Evolutionary conservation across 169 alveolate genomes (phyloP).

Genomic region (Cyclospora cayetanensis): DNA sequence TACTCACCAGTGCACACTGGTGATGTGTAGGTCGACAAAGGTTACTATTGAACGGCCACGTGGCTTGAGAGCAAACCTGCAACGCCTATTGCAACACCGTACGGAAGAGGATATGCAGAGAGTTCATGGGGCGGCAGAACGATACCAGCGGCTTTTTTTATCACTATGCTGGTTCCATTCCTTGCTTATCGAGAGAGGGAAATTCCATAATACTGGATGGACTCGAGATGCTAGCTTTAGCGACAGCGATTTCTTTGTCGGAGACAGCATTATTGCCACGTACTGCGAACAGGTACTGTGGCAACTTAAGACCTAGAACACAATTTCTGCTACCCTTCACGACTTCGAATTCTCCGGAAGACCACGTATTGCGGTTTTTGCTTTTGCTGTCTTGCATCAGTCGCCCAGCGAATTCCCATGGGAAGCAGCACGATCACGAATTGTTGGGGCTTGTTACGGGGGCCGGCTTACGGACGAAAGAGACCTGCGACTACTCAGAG

Average conservation of each 20-base stretch:
- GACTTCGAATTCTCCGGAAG: background rate
- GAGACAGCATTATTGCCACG: slow-evolving; percentile 91
- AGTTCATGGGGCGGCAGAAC: slow-evolving; percentile 89
- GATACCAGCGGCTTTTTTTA: slow-evolving; percentile 94
- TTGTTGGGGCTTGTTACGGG: slow-evolving; percentile 96
- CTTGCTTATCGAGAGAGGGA: slow-evolving; percentile 95
- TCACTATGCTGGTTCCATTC: slow-evolving; percentile 97
- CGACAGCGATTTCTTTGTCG: slow-evolving; percentile 97
- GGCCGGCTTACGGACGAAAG: slow-evolving; percentile 96
- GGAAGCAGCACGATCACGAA: slow-evolving; percentile 93
- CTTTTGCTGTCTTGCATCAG: background rate
- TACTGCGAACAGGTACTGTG: slow-evolving; percentile 88
- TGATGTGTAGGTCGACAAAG: slow-evolving; percentile 85
- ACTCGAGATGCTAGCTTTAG: slow-evolving; percentile 96
- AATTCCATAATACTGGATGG: slow-evolving; percentile 99
- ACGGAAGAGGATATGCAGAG: slow-evolving; percentile 88
- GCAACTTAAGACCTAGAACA: no score
- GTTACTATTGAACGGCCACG: slow-evolving; percentile 95
- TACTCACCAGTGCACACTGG: background rate
- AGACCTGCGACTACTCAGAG: slow-evolving; percentile 91
- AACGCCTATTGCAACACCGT: slow-evolving; percentile 89
- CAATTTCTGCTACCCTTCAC: slow-evolving; percentile 66
- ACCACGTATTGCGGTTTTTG: background rate
- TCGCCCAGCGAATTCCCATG: slow-evolving; percentile 89
- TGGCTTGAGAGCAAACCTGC: slow-evolving; percentile 92